These are phyloP conservation scores for Jackrogersella minutella DNA, from an alignment of 495 filamentous ascomycete species.

Conservation along the genomic window DNA sequence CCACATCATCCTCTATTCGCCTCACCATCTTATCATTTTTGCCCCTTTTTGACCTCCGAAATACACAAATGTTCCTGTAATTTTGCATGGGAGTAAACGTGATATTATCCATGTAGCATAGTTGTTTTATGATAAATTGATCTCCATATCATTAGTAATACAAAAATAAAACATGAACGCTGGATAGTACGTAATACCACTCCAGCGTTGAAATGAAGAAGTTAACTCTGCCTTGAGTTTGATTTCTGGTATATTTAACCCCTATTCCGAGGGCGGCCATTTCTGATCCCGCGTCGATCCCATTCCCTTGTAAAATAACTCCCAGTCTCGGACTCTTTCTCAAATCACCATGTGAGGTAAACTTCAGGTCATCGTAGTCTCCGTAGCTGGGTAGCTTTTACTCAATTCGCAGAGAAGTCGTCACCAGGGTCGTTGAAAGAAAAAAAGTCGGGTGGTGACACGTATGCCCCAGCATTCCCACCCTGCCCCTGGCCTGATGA, in stretches of 20 bases:
- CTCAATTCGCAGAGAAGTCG: constrained; percentile 27
- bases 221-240: neutral
- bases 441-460: constrained; percentile 37
- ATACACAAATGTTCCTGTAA: no score
- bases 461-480: constrained; percentile 20
- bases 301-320: neutral
- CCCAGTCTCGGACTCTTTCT: neutral
- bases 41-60: no score
- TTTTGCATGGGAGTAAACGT: no score
- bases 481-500: constrained; percentile 25
- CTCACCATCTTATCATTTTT: no score
- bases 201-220: neutral
- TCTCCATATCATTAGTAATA: neutral
- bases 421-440: constrained; percentile 35
- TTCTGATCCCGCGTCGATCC: neutral
- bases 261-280: neutral
- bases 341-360: neutral
- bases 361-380: neutral
- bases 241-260: neutral
- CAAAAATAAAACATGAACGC: neutral
- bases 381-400: neutral
- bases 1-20: no score
- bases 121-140: neutral
- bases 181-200: neutral
- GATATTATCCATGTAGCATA: no score